These are phyloP conservation scores for Nakazawaea anatomiae DNA, from an alignment of 805 yeast species.

Conservation along the genomic window DNA sequence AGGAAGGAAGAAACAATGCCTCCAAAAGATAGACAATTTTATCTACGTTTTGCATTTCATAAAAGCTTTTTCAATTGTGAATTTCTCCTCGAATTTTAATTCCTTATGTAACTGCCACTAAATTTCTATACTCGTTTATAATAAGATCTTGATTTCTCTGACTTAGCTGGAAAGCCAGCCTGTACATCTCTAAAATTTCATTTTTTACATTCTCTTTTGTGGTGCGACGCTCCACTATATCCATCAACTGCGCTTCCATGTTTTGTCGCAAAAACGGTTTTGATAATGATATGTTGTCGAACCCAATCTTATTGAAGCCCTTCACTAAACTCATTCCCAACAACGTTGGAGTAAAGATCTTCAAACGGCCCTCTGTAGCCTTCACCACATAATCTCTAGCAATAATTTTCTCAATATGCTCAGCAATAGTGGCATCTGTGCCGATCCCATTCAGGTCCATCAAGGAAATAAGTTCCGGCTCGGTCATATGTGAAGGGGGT, in stretches of 20 bases:
- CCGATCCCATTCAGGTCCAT: constrained; percentile 99
- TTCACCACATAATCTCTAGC: constrained; percentile 60
- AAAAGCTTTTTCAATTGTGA: background rate
- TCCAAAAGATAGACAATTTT: no score
- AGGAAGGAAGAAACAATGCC: background rate
- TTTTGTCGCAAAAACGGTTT: constrained; percentile 83
- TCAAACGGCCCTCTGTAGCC: constrained; percentile 25
- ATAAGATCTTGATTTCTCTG: constrained; percentile 33
- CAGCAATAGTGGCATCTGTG: constrained; percentile 98
- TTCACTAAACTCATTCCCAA: constrained; percentile 84
- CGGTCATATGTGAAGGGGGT: constrained; percentile 83
- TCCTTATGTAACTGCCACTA: background rate
- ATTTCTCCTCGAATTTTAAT: background rate
- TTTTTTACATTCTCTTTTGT: constrained; percentile 47
- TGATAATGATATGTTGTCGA: constrained; percentile 66
- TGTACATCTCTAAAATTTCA: constrained; percentile 51
- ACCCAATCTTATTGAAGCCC: constrained; percentile 77
- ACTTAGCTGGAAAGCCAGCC: constrained; percentile 52
- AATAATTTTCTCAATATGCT: constrained; percentile 81
- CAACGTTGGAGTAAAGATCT: constrained; percentile 64
- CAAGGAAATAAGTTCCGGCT: constrained; percentile 81
- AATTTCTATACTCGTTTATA: constrained; percentile 24
- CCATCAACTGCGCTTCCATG: constrained; percentile 60
- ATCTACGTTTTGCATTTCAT: background rate
- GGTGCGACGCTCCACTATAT: constrained; percentile 61